These are phyloP conservation scores for Coniochaeta ligniaria DNA, from an alignment of 2,329 filamentous ascomycete species.

Conservation along the genomic window DNA sequence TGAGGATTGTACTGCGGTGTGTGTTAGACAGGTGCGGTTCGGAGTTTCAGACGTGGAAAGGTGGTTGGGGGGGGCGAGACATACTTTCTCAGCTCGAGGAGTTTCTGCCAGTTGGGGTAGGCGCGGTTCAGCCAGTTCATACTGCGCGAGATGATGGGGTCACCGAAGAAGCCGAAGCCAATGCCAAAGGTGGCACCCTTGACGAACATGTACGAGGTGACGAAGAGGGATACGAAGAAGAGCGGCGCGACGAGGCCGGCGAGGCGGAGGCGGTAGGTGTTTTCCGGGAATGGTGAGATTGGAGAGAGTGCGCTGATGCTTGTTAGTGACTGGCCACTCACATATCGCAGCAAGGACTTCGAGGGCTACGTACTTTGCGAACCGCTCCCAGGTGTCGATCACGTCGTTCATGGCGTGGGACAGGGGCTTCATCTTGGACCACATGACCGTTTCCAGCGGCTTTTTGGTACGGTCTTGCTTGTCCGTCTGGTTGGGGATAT, in stretches of 20 bases:
- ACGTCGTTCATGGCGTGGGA: constrained; percentile 52
- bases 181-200: constrained; percentile 60
- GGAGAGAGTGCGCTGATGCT: constrained; percentile 48
- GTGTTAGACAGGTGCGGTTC: background rate
- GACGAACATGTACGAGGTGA: constrained; percentile 50
- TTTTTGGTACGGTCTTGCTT: constrained; percentile 66
- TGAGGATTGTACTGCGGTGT: constrained; percentile 51
- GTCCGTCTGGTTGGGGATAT: constrained; percentile 40
- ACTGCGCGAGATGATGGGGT: constrained; percentile 60
- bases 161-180: constrained; percentile 76
- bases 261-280: constrained; percentile 45
- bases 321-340: background rate
- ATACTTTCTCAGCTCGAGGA: constrained; percentile 49
- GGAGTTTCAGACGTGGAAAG: no score
- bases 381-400: constrained; percentile 43
- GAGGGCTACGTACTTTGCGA: constrained; percentile 31
- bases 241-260: constrained; percentile 44
- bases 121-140: constrained; percentile 50
- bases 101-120: constrained; percentile 67
- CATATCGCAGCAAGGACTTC: background rate
- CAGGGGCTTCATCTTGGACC: constrained; percentile 65
- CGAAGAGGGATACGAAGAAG: constrained; percentile 43
- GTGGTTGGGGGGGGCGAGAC: constrained; percentile 10
- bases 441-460: constrained; percentile 69
- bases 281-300: constrained; percentile 52